Conservation (phyloP, 495 filamentous ascomycete species). For the Cryomyces minteri region DNA sequence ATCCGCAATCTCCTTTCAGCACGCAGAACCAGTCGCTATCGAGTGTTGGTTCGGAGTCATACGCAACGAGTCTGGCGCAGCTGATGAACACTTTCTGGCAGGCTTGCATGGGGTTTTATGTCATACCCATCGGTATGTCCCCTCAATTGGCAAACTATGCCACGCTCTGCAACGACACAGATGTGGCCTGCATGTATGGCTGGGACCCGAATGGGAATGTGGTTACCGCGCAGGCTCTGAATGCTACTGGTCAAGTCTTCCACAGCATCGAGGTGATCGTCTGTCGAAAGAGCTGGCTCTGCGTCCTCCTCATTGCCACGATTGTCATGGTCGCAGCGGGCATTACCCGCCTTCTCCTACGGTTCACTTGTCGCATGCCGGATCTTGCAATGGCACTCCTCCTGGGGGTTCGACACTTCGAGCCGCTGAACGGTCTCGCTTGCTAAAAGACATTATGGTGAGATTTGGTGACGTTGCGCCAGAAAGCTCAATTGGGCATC, state of each 20-base stretch:
- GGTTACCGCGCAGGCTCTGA: neutral
- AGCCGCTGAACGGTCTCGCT: neutral
- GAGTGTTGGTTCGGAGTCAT: neutral
- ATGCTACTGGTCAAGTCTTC: too few relatives aligned
- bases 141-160: neutral
- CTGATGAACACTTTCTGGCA: conserved; percentile 7
- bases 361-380: conserved; percentile 2
- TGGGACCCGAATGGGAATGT: too few relatives aligned
- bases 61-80: conserved; percentile 3
- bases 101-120: neutral
- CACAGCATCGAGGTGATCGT: neutral
- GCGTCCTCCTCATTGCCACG: conserved; percentile 4
- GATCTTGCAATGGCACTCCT: neutral
- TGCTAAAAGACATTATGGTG: neutral
- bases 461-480: neutral
- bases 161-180: neutral
- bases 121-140: neutral
- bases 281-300: conserved; percentile 3
- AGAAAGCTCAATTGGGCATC: conserved; percentile 3
- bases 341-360: conserved; percentile 1
- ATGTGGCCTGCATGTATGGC: too few relatives aligned
- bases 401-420: neutral
- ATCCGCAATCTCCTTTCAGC: conserved; percentile 3
- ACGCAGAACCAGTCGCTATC: neutral
- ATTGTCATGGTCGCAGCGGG: conserved; percentile 4